Conservation (phyloP, 176 grass and related monocot species). For the Oryza coarctata region DNA sequence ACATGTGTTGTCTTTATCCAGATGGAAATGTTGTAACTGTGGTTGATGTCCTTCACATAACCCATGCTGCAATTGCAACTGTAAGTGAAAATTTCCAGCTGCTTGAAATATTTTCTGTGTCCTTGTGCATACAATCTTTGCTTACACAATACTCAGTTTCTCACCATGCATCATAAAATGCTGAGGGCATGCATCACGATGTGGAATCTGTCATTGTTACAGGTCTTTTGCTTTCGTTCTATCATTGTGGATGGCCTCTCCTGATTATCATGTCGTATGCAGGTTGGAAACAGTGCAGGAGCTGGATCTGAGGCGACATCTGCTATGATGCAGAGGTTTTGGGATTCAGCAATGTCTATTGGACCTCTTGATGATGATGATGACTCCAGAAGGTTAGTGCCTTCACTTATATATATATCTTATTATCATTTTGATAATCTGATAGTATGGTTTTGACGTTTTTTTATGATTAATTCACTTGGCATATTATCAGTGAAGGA, state of each 20-base stretch:
- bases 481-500: constrained; percentile 64
- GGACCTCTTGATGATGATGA: constrained; percentile 81
- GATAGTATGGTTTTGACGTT: neutral
- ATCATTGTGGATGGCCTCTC: neutral
- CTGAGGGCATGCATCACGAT: neutral
- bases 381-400: constrained; percentile 74
- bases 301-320: constrained; percentile 52
- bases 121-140: neutral
- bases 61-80: constrained; percentile 91
- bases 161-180: neutral
- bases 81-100: constrained; percentile 43
- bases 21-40: constrained; percentile 87
- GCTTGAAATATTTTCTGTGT: neutral
- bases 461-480: constrained; percentile 19
- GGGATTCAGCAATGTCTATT: constrained; percentile 94
- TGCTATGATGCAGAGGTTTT: constrained; percentile 96
- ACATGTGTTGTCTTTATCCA: constrained; percentile 38
- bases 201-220: neutral
- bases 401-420: constrained; percentile 25
- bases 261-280: constrained; percentile 23
- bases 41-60: constrained; percentile 94
- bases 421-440: constrained; percentile 36
- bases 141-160: neutral
- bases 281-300: constrained; percentile 67
- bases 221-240: neutral